Evolutionary conservation across 805 yeast species (phyloP), one percentile per base, ranked within the genome.

Genomic region (Candida piceae): DNA sequence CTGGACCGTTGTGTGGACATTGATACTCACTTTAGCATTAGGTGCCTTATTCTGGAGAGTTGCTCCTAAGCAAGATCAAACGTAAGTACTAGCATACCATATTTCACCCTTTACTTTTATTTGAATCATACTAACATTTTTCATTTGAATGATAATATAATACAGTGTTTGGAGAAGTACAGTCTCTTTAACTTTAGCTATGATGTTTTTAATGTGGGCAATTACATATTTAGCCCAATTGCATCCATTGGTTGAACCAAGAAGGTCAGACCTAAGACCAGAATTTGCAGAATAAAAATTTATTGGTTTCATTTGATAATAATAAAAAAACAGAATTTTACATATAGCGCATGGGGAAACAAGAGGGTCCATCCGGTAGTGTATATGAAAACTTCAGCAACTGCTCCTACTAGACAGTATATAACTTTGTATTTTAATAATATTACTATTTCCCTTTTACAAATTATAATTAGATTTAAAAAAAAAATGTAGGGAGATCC

Each of bases 211-310:
- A 70, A 80, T 56, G 77, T 76, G 45, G 68, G 97, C 96, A 22
- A 80, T 88, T 53, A 88, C 97, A 7, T 88, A 87, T 57, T 68
- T 88, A 47, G 72, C 78, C 40, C 97, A 89, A 59, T 67, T 89
- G 41, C 96, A 89, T 62, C 97, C 97, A 6, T 69, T 89, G 53
- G 95, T 86, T 41, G 87, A 77, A 29, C 97, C 97, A 29, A 84
- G 83, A 59, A 78, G 97, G 52, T 77, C 94, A 1, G 96, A 89
- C 55, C 64, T 88, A 58, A 80, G 96, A 65, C 95, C 94, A 8
- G 96, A 88, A 60, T 76, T 50, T 41, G 70, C 72, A 10, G 72
- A 65, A 36, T 50, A 45, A 34, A 8, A 5, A 8, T 24, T 7
- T 5, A 12, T 12, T 24, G 26, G 26, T 24, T 24, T n/a, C n/a